Evolutionary conservation across 345 rosid species (phyloP).

Genomic region (Reutealis trisperma): DNA sequence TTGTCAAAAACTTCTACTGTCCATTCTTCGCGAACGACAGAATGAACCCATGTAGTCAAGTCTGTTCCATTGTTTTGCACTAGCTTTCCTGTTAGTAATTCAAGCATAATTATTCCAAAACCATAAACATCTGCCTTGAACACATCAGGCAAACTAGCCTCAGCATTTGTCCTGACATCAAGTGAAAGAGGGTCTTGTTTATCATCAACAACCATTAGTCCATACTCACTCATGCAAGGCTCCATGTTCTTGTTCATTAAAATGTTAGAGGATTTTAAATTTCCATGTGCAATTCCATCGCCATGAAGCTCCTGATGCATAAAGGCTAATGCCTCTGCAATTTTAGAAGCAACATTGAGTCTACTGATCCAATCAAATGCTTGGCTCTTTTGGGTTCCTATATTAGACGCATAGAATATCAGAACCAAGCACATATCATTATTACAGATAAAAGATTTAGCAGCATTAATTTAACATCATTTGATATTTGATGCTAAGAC

Average conservation of each 20-base stretch:
- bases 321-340: constrained; percentile 45
- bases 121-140: constrained; percentile 47
- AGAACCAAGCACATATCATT: too few relatives aligned
- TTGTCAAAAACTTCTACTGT: constrained; percentile 64
- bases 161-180: background rate
- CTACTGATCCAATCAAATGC: constrained; percentile 54
- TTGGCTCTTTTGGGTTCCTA: constrained; percentile 40
- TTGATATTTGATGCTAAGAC: too few relatives aligned
- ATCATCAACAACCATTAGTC: constrained; percentile 37
- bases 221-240: constrained; percentile 66
- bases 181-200: constrained; percentile 11
- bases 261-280: constrained; percentile 64
- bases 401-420: too few relatives aligned
- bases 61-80: constrained; percentile 45
- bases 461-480: too few relatives aligned
- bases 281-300: constrained; percentile 51
- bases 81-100: constrained; percentile 55
- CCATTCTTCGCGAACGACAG: constrained; percentile 61
- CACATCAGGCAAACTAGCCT: background rate
- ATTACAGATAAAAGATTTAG: too few relatives aligned
- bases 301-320: constrained; percentile 47
- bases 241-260: constrained; percentile 49
- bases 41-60: constrained; percentile 58
- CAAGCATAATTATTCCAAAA: constrained; percentile 55
- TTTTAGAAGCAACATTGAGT: constrained; percentile 40